Evolutionary conservation across 768 basidiomycete species (phyloP).

Genomic region (Coprinopsis sp.): DNA sequence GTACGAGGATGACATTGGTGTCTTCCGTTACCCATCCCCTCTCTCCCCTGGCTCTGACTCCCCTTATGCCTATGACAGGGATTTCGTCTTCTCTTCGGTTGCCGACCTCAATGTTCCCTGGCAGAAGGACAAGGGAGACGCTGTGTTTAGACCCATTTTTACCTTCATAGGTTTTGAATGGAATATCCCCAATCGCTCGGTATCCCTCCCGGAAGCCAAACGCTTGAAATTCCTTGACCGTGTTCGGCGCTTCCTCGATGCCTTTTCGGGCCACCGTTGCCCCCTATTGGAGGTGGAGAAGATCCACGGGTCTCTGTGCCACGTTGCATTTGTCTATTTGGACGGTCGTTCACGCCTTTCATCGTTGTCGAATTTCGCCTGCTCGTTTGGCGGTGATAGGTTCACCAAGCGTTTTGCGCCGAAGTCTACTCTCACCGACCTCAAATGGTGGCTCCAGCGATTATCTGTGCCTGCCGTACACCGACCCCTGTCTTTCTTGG

Average conservation of each 20-base stretch:
- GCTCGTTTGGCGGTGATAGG: conserved; percentile 12
- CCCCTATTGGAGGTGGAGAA: conserved; percentile 25
- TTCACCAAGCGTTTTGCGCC: conserved; percentile 13
- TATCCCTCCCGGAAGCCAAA: conserved; percentile 28
- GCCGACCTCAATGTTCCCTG: conserved; percentile 21
- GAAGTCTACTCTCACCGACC: conserved; percentile 15
- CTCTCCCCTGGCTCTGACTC: conserved; percentile 7
- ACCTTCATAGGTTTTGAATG: conserved; percentile 32
- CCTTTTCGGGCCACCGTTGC: conserved; percentile 12
- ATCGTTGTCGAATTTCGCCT: conserved; percentile 18
- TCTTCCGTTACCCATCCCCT: conserved; percentile 17
- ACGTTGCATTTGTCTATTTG: conserved; percentile 23
- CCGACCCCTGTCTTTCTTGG: conserved; percentile 11
- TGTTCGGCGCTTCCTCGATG: conserved; percentile 11
- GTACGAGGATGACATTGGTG: conserved; percentile 23
- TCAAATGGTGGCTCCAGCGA: conserved; percentile 26
- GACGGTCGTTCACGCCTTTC: conserved; percentile 16
- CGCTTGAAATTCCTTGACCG: conserved; percentile 22
- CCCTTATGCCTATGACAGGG: conserved; percentile 18
- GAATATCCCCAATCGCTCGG: conserved; percentile 21
- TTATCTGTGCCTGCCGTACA: conserved; percentile 3
- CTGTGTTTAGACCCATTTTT: conserved; percentile 16
- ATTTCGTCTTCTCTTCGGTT: conserved; percentile 11
- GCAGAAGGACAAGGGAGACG: conserved; percentile 24
- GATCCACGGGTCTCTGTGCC: too few relatives aligned